phyloP scores from a whole-genome alignment of 179 eudicot genomes.

The Kewa caespitosa region DNA sequence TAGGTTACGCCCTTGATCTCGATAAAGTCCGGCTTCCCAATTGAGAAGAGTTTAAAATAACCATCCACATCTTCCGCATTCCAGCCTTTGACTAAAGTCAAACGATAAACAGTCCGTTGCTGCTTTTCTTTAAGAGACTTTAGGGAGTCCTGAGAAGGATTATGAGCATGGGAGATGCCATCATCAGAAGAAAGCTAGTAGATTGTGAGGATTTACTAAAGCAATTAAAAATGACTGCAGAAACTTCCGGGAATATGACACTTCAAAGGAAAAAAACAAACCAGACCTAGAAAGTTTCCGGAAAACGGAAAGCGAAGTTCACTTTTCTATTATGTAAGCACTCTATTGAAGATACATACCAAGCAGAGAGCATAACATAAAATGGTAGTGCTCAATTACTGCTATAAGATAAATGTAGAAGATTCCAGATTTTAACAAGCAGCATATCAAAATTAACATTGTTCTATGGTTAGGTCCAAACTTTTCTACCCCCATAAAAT shows the following conservation, averaged over 20 bases:
- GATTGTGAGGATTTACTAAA: background rate
- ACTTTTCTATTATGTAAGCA: background rate
- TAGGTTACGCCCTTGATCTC: constrained; percentile 99
- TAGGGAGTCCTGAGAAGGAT: constrained; percentile 73
- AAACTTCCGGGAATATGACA: background rate
- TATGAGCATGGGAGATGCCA: background rate
- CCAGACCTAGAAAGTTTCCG: background rate
- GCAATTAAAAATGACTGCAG: background rate
- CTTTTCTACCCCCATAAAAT: background rate
- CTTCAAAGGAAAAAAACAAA: background rate
- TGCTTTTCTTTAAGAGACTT: constrained; percentile 74
- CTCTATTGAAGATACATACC: background rate
- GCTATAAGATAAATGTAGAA: background rate
- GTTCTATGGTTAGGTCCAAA: background rate
- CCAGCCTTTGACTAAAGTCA: constrained; percentile 97
- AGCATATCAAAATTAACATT: background rate
- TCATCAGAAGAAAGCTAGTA: background rate
- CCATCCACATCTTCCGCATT: constrained; percentile 93
- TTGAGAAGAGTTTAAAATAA: constrained; percentile 68
- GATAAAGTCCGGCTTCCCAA: constrained; percentile 87
- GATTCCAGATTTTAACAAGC: background rate
- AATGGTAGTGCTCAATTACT: background rate
- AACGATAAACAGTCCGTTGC: constrained; percentile 95
- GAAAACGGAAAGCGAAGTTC: no score
- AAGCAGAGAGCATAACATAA: background rate